phyloP scores from a whole-genome alignment of 106 monocot species.

The Vanilla planifolia region DNA sequence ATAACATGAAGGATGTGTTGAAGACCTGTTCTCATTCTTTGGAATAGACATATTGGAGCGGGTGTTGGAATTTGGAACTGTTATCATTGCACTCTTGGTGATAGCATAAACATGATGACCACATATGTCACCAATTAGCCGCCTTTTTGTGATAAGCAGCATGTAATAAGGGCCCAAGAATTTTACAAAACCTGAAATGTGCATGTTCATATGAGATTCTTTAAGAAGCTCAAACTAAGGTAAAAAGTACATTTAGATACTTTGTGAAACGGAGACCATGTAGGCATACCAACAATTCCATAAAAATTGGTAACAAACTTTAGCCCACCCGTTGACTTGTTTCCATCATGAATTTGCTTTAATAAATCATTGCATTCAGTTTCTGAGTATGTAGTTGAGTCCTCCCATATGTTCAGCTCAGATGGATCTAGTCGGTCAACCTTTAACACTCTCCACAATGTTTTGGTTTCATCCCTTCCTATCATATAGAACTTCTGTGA shows the following conservation, averaged over 20 bases:
- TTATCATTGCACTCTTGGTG: slow-evolving; percentile 61
- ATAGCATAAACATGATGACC: slow-evolving; percentile 61
- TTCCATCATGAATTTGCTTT: slow-evolving; percentile 59
- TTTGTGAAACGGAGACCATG: neutral
- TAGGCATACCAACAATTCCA: slow-evolving; percentile 82
- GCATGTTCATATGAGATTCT: neutral
- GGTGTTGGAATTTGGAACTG: slow-evolving; percentile 37
- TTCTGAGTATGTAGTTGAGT: slow-evolving; percentile 39
- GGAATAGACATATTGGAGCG: slow-evolving; percentile 34
- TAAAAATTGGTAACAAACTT: slow-evolving; percentile 77
- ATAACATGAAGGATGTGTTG: neutral
- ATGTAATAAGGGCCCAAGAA: slow-evolving; percentile 77
- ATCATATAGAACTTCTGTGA: slow-evolving; percentile 81
- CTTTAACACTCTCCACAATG: slow-evolving; percentile 61
- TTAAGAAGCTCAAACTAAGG: neutral
- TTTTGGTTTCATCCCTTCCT: slow-evolving; percentile 63
- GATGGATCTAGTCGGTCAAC: slow-evolving; percentile 60
- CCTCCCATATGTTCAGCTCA: slow-evolving; percentile 69
- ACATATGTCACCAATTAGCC: slow-evolving; percentile 53
- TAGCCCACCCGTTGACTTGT: slow-evolving; percentile 63
- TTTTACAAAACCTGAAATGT: slow-evolving; percentile 59
- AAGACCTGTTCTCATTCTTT: slow-evolving; percentile 76
- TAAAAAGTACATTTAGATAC: slow-evolving; percentile 1
- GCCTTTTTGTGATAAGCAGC: slow-evolving; percentile 63
- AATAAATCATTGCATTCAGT: slow-evolving; percentile 48